Conservation (phyloP, 2,329 filamentous ascomycete genomes). For the Calonectria fujianensis region DNA sequence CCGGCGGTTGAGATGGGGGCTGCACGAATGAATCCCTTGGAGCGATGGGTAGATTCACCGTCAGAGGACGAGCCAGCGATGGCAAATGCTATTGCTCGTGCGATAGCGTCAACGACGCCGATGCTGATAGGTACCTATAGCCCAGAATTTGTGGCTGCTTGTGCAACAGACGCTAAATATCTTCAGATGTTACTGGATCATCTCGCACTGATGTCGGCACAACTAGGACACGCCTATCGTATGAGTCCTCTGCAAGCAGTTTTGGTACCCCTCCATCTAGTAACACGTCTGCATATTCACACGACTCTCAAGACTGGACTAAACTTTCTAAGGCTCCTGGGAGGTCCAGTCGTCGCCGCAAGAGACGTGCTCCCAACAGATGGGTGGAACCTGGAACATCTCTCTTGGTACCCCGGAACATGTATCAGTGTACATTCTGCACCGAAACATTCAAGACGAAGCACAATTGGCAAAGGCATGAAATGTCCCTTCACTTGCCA, state of each 20-base stretch:
- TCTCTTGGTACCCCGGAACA: conserved; percentile 3
- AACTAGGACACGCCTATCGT: not conserved
- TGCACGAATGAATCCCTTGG: conserved; percentile 51
- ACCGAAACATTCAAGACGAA: conserved; percentile 26
- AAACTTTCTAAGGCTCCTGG: conserved; percentile 45
- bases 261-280: not conserved
- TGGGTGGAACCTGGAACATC: conserved; percentile 10
- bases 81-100: conserved; percentile 54
- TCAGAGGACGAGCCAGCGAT: conserved; percentile 58
- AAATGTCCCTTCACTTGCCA: conserved; percentile 12
- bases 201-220: not conserved
- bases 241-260: not conserved
- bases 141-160: conserved; percentile 59
- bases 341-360: conserved; percentile 56
- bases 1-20: conserved; percentile 54
- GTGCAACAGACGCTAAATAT: conserved; percentile 33
- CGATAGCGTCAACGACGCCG: conserved; percentile 51
- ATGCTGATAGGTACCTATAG: conserved; percentile 32
- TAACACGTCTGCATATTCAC: not conserved
- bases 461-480: conserved; percentile 25
- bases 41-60: conserved; percentile 59
- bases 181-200: not conserved
- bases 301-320: not conserved
- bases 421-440: conserved; percentile 25
- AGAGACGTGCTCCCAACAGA: conserved; percentile 12